Evolutionary conservation across 164 flowering plant genomes (phyloP), one percentile per base, ranked within the genome.

Genomic region (Platanus orientalis): DNA sequence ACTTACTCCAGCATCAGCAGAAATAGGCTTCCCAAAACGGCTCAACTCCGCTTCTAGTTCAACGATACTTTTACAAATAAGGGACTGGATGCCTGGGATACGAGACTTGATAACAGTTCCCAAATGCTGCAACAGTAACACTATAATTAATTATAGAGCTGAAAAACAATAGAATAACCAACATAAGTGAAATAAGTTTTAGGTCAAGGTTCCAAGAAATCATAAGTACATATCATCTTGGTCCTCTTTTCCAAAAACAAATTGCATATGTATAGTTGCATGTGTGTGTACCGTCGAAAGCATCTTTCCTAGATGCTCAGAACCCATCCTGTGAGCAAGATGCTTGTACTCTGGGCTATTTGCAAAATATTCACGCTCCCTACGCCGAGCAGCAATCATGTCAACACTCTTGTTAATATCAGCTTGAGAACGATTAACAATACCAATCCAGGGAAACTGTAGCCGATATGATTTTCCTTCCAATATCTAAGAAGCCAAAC

Each of bases 331-430:
- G 44, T 70, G 79, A 34, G 85, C 79, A 61, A 89, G 87, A 80
- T 86, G 96, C 80, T 59, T 83, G 75, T 89, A 89, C 52, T 89
- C 92, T n/a, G 96, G 84, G 53, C 74, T 80, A 69, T 23, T 83
- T 28, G 85, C 57, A 70, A 89, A 89, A 69, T 83, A 89, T 39
- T 89, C 90, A 12, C 90, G 77, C 74, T 89, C 96, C 64, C 87
- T 80, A 51, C 87, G 81, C 55, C 96, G 82, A 57, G 96, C 96
- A 78, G 92, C 92, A 75, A 89, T 86, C 96, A 88, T 89, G 70
- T 89, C 96, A 58, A 86, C 90, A 75, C 81, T 89, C 75, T 86
- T 86, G 78, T 86, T 89, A 61, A n/a, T n/a, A n/a, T n/a, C n/a
- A n/a, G n/a, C n/a, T n/a, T 88, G 96, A 58, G 92, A 86, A 20